Evolutionary conservation across 225 moss, liverwort and hornwort genomes (phyloP), one percentile per base, ranked within the genome.

Genomic region (Anthoceros angustus): DNA sequence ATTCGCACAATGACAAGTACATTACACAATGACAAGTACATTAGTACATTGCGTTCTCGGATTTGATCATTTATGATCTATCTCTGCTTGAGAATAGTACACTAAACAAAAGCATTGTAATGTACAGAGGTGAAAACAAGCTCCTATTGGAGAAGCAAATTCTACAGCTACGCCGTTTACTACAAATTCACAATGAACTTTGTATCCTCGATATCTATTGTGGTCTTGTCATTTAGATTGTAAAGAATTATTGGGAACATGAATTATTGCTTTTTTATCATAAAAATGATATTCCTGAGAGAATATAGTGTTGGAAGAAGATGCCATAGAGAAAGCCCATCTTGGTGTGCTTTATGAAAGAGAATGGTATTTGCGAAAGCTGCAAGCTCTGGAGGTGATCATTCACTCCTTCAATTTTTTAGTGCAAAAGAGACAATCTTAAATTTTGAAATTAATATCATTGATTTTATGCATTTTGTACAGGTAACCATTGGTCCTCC

Each of bases 331-430:
- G 14, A 72, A 72, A 43, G 72, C 62, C 14, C 67, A 72, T 38
- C 14, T 72, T 40, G 72, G 72, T 11, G 72, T 72, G 20, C 55
- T 72, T 26, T 72, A 67, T 8, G 72, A 72, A 43, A 42, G 72
- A 0, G 67, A 72, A 62, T 72, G 72, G 72, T 72, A 72, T 38
- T 43, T 72, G 25, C 65, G 72, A 15, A 72, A 72, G 46, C 66
- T 72, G 12, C 65, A 67, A 38, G 72, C 66, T 7, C 39, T 72
- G 15, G 72, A 72, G 72, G 72, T 62, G 15, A 14, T n/a, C 38
- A 5, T 0, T 49, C 64, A 26, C n/a, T 8, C 15, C 16, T 32
- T 61, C 39, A 38, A 12, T 32, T 62, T n/a, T n/a, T n/a, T n/a
- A n/a, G n/a, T n/a, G n/a, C n/a, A n/a, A n/a, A n/a, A n/a, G n/a